Evolutionary conservation across 495 filamentous ascomycete species (phyloP).

Genomic region (Talaromyces adpressus): DNA sequence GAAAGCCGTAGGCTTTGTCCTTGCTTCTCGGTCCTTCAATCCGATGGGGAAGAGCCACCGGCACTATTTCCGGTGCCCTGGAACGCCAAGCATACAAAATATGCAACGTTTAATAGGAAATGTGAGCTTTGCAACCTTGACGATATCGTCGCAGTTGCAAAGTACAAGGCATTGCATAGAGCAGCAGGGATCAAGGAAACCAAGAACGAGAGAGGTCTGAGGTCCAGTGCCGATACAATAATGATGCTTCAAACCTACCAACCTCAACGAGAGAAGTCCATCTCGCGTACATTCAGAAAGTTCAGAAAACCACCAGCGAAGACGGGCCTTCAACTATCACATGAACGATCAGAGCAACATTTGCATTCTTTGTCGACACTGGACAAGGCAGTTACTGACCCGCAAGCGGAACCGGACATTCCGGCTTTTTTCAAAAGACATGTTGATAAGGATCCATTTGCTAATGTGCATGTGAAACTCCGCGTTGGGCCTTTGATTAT

Average conservation of each 20-base stretch:
- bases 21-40: slow-evolving; percentile 15
- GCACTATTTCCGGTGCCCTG: slow-evolving; percentile 16
- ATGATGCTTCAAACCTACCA: neutral
- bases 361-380: neutral
- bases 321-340: neutral
- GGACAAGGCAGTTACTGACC: neutral
- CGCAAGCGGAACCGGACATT: slow-evolving; percentile 20
- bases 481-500: slow-evolving; percentile 33
- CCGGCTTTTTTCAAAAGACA: slow-evolving; percentile 24
- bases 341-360: neutral
- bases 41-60: slow-evolving; percentile 10
- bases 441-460: slow-evolving; percentile 28
- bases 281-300: neutral
- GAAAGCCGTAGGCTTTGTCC: slow-evolving; percentile 18
- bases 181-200: neutral
- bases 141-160: neutral
- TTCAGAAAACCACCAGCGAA: neutral
- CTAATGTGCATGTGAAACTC: slow-evolving; percentile 32
- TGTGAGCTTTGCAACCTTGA: neutral
- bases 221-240: neutral
- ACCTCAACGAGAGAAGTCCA: neutral
- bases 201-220: neutral
- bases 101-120: neutral
- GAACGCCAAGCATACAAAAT: neutral
- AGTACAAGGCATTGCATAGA: neutral